Base-by-base conservation (phyloP, 768 basidiomycete species). In the Boletus pseudo-olivaceus region DNA sequence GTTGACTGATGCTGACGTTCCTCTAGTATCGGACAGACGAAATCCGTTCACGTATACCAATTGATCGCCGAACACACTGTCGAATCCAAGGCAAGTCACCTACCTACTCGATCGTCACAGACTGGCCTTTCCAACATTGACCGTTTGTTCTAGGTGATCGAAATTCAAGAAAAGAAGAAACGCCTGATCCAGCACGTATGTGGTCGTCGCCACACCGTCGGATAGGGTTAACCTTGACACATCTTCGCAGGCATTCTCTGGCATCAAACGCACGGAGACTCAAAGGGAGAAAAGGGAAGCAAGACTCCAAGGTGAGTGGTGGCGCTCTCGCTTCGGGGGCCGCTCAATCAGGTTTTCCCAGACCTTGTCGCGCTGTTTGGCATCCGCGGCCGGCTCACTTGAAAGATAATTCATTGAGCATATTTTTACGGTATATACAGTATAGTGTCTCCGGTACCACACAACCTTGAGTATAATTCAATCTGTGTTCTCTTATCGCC, bases 11-110 rank as follows among this genome's bases (percentile, higher is more conserved):
- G 26, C 49, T 53, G 34, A 64, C 19, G 37, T 52, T 23, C 38
- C 35, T 37, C 5, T 53, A 77, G 81, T 47, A 91, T 93, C 57
- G 93, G 93, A 14, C 93, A 95, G 68, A 88, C 71, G 58, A 92
- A 87, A 66, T 75, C 80, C 1, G 91, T 95, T 32, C 85, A 88
- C 58, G 91, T 94, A 19, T 94, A 93, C 64, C 93, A 94, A 62
- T 73, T 95, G 45, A 92, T 95, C 51, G 90, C 93, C 0, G 92
- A 93, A 61, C 79, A 93, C 61, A 95, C 93, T 0, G 85, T 94
- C 1, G 93, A 95, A 69, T 80, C 88, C 12, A 93, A 90, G 70
- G 92, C 85, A 61, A 8, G 59, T 55, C n/a, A 14, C n/a, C 12
- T 30, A 4, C 27, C 12, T 30, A 4, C 27, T 48, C 45, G 41